phyloP scores from a whole-genome alignment of 768 basidiomycete species.

The Lentinula detonsa region DNA sequence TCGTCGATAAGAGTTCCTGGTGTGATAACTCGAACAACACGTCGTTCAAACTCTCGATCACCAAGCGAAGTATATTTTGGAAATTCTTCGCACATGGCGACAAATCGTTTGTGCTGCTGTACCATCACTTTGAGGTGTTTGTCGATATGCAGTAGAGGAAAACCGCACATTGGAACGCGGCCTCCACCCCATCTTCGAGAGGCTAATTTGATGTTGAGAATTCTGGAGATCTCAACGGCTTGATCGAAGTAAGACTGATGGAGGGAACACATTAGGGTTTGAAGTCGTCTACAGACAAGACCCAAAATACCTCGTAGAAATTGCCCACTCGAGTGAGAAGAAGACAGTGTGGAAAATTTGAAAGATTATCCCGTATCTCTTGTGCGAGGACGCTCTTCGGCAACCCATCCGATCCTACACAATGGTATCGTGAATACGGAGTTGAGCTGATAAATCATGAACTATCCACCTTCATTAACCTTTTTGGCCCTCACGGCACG shows the following conservation, averaged over 20 bases:
- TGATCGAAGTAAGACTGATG: constrained; percentile 90
- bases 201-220: constrained; percentile 82
- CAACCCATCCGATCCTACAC: not conserved
- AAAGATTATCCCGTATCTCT: constrained; percentile 66
- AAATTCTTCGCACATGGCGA: constrained; percentile 94
- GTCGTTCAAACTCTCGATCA: constrained; percentile 65
- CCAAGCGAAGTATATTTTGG: constrained; percentile 39
- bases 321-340: constrained; percentile 89
- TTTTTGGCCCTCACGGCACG: not conserved
- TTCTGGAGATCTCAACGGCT: constrained; percentile 67
- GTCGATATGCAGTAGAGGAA: constrained; percentile 80
- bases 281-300: not conserved
- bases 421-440: not conserved
- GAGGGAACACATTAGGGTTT: not conserved
- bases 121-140: constrained; percentile 84
- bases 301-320: constrained; percentile 78
- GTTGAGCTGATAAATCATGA: not conserved
- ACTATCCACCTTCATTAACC: not conserved
- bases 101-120: constrained; percentile 75
- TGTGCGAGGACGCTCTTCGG: constrained; percentile 51
- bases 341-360: constrained; percentile 80
- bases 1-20: constrained; percentile 95
- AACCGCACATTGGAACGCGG: constrained; percentile 82
- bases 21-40: constrained; percentile 82
- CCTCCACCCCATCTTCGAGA: constrained; percentile 67